These are phyloP conservation scores for Beauveria rudraprayagi DNA, from an alignment of 2,329 filamentous ascomycete genomes.

Conservation along the genomic window DNA sequence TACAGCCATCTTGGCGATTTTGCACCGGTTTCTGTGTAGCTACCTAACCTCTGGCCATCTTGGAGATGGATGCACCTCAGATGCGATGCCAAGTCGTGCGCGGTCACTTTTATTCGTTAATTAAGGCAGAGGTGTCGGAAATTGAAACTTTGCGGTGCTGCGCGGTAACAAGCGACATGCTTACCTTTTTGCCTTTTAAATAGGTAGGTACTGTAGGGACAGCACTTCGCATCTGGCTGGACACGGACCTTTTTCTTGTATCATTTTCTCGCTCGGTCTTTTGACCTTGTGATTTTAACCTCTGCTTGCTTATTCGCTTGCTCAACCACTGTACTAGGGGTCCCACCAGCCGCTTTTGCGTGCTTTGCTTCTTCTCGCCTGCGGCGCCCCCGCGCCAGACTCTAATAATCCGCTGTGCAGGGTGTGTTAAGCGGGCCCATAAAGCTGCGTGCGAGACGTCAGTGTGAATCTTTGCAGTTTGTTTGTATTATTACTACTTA, in stretches of 20 bases:
- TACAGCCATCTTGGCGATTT: neutral
- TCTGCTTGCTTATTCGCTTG: neutral
- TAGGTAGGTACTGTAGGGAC: too few species aligned
- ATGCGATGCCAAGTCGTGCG: too few species aligned
- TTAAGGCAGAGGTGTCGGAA: too few species aligned
- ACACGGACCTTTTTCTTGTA: neutral
- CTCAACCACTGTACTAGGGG: neutral
- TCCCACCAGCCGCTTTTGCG: neutral
- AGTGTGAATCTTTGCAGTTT: neutral
- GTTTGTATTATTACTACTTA: neutral
- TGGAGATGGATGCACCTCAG: too few species aligned
- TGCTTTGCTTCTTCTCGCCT: neutral
- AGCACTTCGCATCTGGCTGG: neutral
- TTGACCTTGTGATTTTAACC: too few species aligned
- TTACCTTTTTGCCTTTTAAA: too few species aligned
- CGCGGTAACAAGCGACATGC: too few species aligned
- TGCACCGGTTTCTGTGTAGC: neutral
- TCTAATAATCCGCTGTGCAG: neutral
- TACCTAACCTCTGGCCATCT: too few species aligned
- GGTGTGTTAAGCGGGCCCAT: neutral
- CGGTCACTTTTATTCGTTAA: too few species aligned
- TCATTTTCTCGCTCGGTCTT: too few species aligned
- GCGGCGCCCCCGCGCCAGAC: neutral
- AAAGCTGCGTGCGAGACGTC: neutral
- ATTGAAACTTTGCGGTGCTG: too few species aligned